Evolutionary conservation across 1,284 basidiomycete species (phyloP).

Genomic region (Abortiporus biennis): DNA sequence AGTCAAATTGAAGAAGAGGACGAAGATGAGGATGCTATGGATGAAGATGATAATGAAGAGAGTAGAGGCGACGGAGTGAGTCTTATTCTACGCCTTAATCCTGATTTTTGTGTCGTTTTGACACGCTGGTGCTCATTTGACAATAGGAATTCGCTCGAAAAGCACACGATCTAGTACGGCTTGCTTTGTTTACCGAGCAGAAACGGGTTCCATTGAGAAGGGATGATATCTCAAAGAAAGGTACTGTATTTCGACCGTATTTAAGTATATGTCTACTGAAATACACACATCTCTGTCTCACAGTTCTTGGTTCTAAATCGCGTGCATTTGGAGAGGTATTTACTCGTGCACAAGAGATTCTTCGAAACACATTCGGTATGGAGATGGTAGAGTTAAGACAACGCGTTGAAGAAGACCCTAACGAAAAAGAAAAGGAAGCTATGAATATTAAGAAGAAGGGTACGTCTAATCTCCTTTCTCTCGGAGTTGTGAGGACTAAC

Average conservation of each 20-base stretch:
- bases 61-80: conserved; percentile 22
- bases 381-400: conserved; percentile 70
- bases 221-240: conserved; percentile 78
- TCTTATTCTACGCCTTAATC: conserved; percentile 5
- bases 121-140: conserved; percentile 1
- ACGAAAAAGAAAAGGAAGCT: conserved; percentile 31
- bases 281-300: background rate
- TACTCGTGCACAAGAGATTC: conserved; percentile 47
- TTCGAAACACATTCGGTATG: conserved; percentile 63
- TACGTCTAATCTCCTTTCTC: conserved; percentile 13
- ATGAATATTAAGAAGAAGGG: conserved; percentile 44
- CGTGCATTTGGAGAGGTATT: conserved; percentile 56
- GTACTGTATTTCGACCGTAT: conserved; percentile 28
- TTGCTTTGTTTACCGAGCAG: conserved; percentile 70
- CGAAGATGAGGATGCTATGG: conserved; percentile 10
- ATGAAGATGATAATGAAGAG: conserved; percentile 22
- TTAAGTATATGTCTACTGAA: background rate
- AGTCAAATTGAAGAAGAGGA: conserved; percentile 5
- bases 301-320: conserved; percentile 55
- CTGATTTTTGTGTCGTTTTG: too few species aligned
- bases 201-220: conserved; percentile 52
- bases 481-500: background rate
- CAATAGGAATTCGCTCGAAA: conserved; percentile 51
- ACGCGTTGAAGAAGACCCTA: conserved; percentile 39
- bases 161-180: conserved; percentile 60